Evolutionary conservation across 768 basidiomycete species (phyloP).

Genomic region (Leucosporidium creatinivorum): DNA sequence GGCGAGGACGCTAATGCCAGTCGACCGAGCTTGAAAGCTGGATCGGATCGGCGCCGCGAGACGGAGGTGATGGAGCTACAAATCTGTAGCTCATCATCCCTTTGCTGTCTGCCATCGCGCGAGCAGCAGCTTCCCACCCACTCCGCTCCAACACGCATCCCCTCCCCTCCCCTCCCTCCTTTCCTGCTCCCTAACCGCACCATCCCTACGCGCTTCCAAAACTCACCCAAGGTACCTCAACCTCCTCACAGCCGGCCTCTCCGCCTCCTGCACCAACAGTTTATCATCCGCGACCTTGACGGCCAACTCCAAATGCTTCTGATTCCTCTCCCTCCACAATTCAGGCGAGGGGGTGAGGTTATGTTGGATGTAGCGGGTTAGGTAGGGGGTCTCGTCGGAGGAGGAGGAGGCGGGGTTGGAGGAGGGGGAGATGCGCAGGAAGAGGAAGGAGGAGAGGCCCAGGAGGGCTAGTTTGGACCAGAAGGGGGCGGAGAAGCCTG

Average conservation of each 20-base stretch:
- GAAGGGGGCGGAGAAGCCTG: slow-evolving; percentile 42
- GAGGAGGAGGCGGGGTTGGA: slow-evolving; percentile 31
- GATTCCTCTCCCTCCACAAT: slow-evolving; percentile 42
- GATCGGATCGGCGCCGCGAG: too few relatives aligned
- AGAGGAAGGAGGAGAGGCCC: slow-evolving; percentile 35
- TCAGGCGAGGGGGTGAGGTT: slow-evolving; percentile 39
- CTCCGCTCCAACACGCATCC: too few relatives aligned
- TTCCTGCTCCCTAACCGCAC: not conserved
- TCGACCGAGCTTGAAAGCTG: too few relatives aligned
- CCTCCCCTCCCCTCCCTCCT: not conserved
- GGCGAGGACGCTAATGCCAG: too few relatives aligned
- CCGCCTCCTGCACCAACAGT: slow-evolving; percentile 44
- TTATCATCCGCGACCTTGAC: slow-evolving; percentile 41
- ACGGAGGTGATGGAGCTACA: too few relatives aligned
- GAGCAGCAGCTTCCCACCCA: too few relatives aligned
- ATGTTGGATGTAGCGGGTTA: slow-evolving; percentile 40
- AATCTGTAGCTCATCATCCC: too few relatives aligned
- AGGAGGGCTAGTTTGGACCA: slow-evolving; percentile 40
- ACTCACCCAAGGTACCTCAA: slow-evolving; percentile 43
- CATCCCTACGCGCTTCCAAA: too few relatives aligned
- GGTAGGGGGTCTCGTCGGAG: slow-evolving; percentile 29
- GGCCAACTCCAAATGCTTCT: slow-evolving; percentile 42
- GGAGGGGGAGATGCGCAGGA: slow-evolving; percentile 37
- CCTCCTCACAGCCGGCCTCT: slow-evolving; percentile 41
- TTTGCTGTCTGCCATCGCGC: too few relatives aligned